Conservation (phyloP, 2,329 filamentous ascomycete genomes). For the Aspergillus niger region DNA sequence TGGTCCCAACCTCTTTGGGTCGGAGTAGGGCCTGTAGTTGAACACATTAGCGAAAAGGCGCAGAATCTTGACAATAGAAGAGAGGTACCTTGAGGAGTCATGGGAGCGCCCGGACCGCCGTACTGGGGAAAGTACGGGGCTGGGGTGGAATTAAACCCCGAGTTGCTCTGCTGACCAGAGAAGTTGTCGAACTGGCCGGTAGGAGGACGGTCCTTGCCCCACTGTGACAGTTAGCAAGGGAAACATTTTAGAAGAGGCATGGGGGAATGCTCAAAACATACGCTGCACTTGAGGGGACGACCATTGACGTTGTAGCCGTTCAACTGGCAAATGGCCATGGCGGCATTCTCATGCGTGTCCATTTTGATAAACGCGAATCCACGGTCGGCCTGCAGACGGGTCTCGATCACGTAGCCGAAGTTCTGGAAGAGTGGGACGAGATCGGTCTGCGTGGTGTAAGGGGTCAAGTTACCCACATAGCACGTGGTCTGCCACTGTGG, state of each 20-base stretch:
- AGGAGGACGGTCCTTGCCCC: slow-evolving; percentile 98
- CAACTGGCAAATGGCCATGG: slow-evolving; percentile 97
- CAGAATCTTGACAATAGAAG: not conserved
- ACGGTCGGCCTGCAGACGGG: slow-evolving; percentile 94
- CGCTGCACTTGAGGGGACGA: slow-evolving; percentile 95
- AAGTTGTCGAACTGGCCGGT: slow-evolving; percentile 81
- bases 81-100: slow-evolving; percentile 60
- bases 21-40: slow-evolving; percentile 52
- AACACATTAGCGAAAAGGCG: slow-evolving; percentile 14
- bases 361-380: slow-evolving; percentile 99
- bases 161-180: slow-evolving; percentile 74
- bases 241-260: slow-evolving; percentile 33
- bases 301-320: slow-evolving; percentile 98
- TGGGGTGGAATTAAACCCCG: slow-evolving; percentile 70
- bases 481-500: slow-evolving; percentile 97
- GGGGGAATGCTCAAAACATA: slow-evolving; percentile 57
- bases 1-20: slow-evolving; percentile 61
- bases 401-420: slow-evolving; percentile 96
- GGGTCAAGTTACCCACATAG: slow-evolving; percentile 96
- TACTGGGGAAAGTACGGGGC: slow-evolving; percentile 93
- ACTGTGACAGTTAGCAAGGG: slow-evolving; percentile 58
- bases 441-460: slow-evolving; percentile 95
- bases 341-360: slow-evolving; percentile 96
- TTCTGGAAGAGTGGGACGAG: slow-evolving; percentile 98
- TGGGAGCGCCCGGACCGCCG: slow-evolving; percentile 66